Evolutionary conservation across 139 green algal genomes (phyloP).

Genomic region (Dunaliella sp.): DNA sequence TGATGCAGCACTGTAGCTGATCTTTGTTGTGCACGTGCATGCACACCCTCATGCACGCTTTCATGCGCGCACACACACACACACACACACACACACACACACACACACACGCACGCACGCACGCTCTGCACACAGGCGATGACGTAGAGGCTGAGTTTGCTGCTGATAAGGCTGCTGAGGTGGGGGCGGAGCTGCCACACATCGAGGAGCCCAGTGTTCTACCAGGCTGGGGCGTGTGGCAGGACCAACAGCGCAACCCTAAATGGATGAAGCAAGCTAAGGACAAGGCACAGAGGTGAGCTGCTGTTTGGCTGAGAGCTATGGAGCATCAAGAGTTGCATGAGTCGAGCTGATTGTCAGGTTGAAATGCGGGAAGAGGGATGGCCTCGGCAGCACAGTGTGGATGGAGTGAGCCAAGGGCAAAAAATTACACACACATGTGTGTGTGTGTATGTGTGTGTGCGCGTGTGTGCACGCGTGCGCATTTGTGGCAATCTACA

Average conservation of each 20-base stretch:
- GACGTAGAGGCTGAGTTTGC: conserved; percentile 92
- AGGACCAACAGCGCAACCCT: conserved; percentile 67
- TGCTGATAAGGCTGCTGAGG: conserved; percentile 74
- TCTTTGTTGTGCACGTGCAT: neutral
- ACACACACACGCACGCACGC: neutral
- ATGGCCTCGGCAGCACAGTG: too few relatives aligned
- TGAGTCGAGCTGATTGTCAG: too few relatives aligned
- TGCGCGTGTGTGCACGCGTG: too few relatives aligned
- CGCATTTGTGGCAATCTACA: too few relatives aligned
- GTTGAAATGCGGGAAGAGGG: too few relatives aligned
- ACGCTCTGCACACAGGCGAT: conserved; percentile 63
- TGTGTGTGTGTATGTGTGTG: too few relatives aligned
- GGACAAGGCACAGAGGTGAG: conserved; percentile 61
- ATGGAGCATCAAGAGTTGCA: too few relatives aligned
- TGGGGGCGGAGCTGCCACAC: conserved; percentile 80
- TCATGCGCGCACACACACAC: neutral
- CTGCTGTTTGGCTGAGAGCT: too few relatives aligned
- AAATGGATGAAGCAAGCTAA: conserved; percentile 67
- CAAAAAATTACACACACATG: too few relatives aligned
- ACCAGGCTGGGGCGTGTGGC: conserved; percentile 92
- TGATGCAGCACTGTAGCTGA: too few relatives aligned
- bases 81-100: neutral
- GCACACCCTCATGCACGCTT: too few relatives aligned
- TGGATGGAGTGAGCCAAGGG: too few relatives aligned
- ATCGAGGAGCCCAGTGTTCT: conserved; percentile 62